Conservation (phyloP, 371 early-diverging fungal genomes). For the Mucor mucedo region DNA sequence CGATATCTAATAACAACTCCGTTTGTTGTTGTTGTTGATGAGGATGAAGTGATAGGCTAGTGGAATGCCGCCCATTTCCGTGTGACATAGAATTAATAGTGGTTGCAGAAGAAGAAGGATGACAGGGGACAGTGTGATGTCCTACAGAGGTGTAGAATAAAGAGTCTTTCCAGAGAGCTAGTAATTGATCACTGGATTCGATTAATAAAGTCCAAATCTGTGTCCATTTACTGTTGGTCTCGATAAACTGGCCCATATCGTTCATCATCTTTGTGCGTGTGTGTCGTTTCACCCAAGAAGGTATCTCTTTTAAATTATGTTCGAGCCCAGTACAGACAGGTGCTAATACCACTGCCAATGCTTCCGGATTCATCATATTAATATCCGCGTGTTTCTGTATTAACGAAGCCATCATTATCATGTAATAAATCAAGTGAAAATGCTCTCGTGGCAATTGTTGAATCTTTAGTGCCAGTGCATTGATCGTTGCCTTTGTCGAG, state of each 20-base stretch:
- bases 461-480: constrained; percentile 22
- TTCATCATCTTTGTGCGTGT: constrained; percentile 17
- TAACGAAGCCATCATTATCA: constrained; percentile 34
- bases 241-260: constrained; percentile 25
- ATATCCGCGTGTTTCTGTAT: constrained; percentile 31
- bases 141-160: constrained; percentile 10
- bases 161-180: constrained; percentile 20
- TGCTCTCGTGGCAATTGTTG: constrained; percentile 41
- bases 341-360: constrained; percentile 47
- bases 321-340: constrained; percentile 51
- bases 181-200: constrained; percentile 18
- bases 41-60: constrained; percentile 8
- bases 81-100: not conserved
- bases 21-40: constrained; percentile 8
- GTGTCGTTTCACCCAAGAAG: constrained; percentile 23
- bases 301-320: constrained; percentile 34
- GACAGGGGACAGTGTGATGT: constrained; percentile 22
- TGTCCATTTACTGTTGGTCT: constrained; percentile 37
- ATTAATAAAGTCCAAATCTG: constrained; percentile 27
- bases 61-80: constrained; percentile 12
- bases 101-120: constrained; percentile 8
- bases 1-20: constrained; percentile 18
- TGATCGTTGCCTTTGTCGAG: constrained; percentile 9
- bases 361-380: constrained; percentile 53
- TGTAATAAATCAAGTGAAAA: constrained; percentile 37